These are phyloP conservation scores for Pseudonectria buxi DNA, from an alignment of 2,329 filamentous ascomycete species.

Conservation along the genomic window DNA sequence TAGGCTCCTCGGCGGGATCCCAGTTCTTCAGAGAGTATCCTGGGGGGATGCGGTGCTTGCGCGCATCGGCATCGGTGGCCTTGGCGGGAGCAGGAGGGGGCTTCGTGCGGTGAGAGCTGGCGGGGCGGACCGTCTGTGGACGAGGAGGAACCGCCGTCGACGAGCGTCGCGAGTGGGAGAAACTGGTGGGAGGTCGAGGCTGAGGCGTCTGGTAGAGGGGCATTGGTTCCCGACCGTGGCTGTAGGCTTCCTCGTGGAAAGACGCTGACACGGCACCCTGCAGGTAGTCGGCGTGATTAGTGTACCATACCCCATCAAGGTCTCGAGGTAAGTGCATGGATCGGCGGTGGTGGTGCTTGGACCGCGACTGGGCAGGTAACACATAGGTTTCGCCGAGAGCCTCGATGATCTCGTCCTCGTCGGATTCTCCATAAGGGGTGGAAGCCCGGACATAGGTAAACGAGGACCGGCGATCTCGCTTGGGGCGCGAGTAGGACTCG, in stretches of 20 bases:
- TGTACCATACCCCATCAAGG: slow-evolving; percentile 47
- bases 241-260: slow-evolving; percentile 31
- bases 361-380: slow-evolving; percentile 43
- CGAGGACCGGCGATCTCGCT: slow-evolving; percentile 50
- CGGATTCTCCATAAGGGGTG: slow-evolving; percentile 54
- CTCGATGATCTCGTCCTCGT: slow-evolving; percentile 56
- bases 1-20: slow-evolving; percentile 90
- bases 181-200: slow-evolving; percentile 32
- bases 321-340: slow-evolving; percentile 30
- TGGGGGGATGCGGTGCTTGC: slow-evolving; percentile 66
- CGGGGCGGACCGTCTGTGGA: slow-evolving; percentile 45
- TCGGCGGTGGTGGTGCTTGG: slow-evolving; percentile 25
- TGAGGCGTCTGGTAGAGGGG: slow-evolving; percentile 37
- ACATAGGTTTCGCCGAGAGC: slow-evolving; percentile 46
- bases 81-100: slow-evolving; percentile 31
- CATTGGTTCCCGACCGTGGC: slow-evolving; percentile 25
- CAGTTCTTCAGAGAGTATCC: slow-evolving; percentile 98
- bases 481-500: slow-evolving; percentile 28
- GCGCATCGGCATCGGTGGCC: slow-evolving; percentile 55
- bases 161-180: slow-evolving; percentile 38
- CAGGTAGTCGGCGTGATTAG: slow-evolving; percentile 52
- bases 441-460: slow-evolving; percentile 54
- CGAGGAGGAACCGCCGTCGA: slow-evolving; percentile 46
- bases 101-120: slow-evolving; percentile 20
- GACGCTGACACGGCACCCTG: slow-evolving; percentile 35